phyloP scores from a whole-genome alignment of 257 asterid genomes.

The Penstemon newberryi region DNA sequence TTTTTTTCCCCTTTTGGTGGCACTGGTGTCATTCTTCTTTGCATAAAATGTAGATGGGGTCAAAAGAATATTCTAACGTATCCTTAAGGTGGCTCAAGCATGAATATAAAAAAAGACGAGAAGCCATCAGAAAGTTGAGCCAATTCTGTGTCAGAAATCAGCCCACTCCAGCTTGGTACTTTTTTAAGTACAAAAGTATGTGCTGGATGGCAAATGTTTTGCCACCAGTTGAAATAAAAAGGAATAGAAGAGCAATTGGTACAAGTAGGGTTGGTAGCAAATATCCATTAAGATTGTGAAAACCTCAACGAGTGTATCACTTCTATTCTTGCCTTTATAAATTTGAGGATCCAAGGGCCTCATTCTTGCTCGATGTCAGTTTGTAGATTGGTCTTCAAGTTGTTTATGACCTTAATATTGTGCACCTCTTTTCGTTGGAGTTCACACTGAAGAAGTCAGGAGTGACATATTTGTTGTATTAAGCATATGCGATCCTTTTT shows the following conservation, averaged over 20 bases:
- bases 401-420: not conserved
- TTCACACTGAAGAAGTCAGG: not conserved
- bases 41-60: not conserved
- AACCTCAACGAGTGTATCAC: not conserved
- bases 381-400: no score
- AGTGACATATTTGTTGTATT: not conserved
- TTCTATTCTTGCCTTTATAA: not conserved
- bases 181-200: not conserved
- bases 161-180: slow-evolving; percentile 2
- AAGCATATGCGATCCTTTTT: not conserved
- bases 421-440: no score
- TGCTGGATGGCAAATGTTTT: slow-evolving; percentile 2
- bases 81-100: slow-evolving; percentile 2
- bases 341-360: not conserved
- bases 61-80: not conserved
- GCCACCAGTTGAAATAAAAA: slow-evolving; percentile 5
- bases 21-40: not conserved
- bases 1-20: not conserved
- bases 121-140: slow-evolving; percentile 8
- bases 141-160: not conserved
- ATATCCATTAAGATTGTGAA: not conserved
- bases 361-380: not conserved
- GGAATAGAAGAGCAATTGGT: not conserved
- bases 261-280: not conserved
- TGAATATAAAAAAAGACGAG: not conserved